Base-by-base conservation (phyloP, 345 rosid genomes). In the Moricandia moricandioides region DNA sequence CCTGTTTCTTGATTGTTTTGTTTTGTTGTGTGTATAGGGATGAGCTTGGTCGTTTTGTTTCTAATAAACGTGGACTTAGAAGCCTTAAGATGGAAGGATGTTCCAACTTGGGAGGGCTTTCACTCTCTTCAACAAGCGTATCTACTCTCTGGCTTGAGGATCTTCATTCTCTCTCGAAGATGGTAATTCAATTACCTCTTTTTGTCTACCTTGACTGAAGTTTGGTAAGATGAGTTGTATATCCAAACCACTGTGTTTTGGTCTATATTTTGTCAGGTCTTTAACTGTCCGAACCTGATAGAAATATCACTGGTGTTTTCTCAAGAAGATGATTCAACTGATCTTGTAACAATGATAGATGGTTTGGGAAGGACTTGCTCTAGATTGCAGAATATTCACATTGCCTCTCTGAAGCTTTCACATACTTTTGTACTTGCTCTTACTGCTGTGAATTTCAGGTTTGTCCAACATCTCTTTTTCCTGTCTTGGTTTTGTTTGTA, bases 61-160 rank as follows among this genome's bases (percentile, higher is more conserved):
- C 98, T 47, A 89, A 91, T 77, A 92, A 85, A 76, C 89, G 89
- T 73, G 87, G 93, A 80, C 91, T 91, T 8, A 80, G 79, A 65
- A 84, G 79, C 80, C 91, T 96, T 75, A 92, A 92, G 86, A 88
- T 96, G 97, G 97, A 91, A 82, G 96, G 98, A 13, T 92, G 97
- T 80, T 83, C 91, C 55, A 92, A 85, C 83, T 85, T 96, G 40
- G 97, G 95, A 54, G 91, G 93, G 58, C 78, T 92, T 81, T 64
- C 83, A 30, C 89, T 96, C 72, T 81, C 86, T 84, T 96, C 99
- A 8, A 74, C 89, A 17, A 92, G 92, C 81, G 91, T 96, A 13
- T 84, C 91, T 39, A 85, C 88, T 2, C 88, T 96, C 39, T 96
- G 98, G 98, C 97, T 96, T 54, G 85, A 96, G 12, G 89, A 87